Base-by-base conservation (phyloP, 345 rosid species). In the Erysimum cheiranthoides region DNA sequence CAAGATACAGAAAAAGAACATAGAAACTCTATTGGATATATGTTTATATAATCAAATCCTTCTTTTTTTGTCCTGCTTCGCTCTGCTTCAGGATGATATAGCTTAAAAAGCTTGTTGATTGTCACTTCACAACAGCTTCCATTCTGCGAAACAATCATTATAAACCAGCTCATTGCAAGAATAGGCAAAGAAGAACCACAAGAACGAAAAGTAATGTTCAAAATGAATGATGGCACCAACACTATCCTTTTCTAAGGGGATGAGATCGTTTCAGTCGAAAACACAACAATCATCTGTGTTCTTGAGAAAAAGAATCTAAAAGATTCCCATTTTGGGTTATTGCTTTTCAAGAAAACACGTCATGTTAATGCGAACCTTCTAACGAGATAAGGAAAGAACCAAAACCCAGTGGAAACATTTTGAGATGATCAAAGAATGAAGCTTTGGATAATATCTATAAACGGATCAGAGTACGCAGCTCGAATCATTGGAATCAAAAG, bases 111-210 rank as follows among this genome's bases (percentile, higher is more conserved):
- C 5, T 18, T 49, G 30, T 54, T 50, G 58, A 34, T 27, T 13
- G 0, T 18, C 66, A 52, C 54, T 39, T 75, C 68, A 75, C 49
- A 59, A 59, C n/a, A 67, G 68, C 68, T 75, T 75, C 73, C 73
- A 75, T 9, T 67, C 78, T 75, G 67, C 45, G 4, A 67, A 3
- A 10, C 47, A n/a, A 64, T 64, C n/a, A 25, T 56, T 63, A 1
- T 21, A 38, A 17, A 57, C 58, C 8, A 11, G 2, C 25, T 52
- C 34, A 52, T 52, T 5, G 32, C 57, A 10, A 21, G 25, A 21
- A 21, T 21, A 21, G 1, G 25, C 25, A 21, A 21, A 21, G 1
- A 21, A 21, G 25, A 21, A 21, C 25, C 25, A 21, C 25, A 21
- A 21, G 25, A 21, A 21, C 25, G 7, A 28, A 64, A 45, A 16